These are phyloP conservation scores for Silene noctiflora DNA, from an alignment of 179 eudicot genomes.

Conservation along the genomic window DNA sequence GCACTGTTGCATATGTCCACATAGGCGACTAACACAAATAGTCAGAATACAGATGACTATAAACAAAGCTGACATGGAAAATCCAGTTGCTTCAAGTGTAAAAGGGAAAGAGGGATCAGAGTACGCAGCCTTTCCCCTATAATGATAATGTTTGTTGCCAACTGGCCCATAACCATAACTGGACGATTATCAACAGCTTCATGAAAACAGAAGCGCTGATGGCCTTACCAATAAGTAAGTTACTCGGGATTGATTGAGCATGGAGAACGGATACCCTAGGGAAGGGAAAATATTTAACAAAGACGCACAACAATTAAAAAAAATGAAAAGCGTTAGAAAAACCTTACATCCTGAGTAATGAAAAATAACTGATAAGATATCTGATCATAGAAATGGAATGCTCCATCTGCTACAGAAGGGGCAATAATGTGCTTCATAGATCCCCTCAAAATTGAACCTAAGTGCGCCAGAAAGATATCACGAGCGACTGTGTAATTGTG, in stretches of 20 bases:
- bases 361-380: conserved; percentile 90
- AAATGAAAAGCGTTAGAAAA: not conserved
- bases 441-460: conserved; percentile 93
- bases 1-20: not conserved
- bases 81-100: not conserved
- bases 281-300: conserved; percentile 2
- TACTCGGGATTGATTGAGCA: not conserved
- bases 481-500: conserved; percentile 94
- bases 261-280: not conserved
- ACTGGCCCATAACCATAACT: too few relatives aligned
- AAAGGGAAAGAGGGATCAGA: too few relatives aligned
- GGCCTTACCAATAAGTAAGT: not conserved
- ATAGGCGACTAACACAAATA: not conserved
- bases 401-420: conserved; percentile 91
- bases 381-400: conserved; percentile 85
- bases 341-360: conserved; percentile 76
- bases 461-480: conserved; percentile 81
- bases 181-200: not conserved
- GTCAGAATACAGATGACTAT: not conserved
- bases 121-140: too few relatives aligned
- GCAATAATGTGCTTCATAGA: conserved; percentile 90
- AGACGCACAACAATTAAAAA: not conserved
- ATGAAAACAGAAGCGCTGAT: not conserved
- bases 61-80: not conserved
- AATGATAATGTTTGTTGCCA: too few relatives aligned